Evolutionary conservation across 345 rosid species (phyloP), one percentile per base, ranked within the genome.

Genomic region (Mercurialis annua): DNA sequence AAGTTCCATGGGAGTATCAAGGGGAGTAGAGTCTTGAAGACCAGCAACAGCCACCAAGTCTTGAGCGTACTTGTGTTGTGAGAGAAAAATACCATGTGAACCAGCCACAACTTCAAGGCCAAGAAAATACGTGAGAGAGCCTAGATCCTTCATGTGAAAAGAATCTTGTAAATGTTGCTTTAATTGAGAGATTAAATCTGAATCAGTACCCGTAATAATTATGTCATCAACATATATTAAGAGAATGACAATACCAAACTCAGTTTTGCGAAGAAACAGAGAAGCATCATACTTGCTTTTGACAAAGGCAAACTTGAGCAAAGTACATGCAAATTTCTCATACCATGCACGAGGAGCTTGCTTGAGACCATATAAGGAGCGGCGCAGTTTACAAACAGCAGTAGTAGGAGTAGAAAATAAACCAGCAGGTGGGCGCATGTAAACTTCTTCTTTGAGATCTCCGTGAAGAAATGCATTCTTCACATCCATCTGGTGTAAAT

Each of bases 71-170:
- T 65, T 65, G 12, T 33, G 29, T 51, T 49, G 47, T 15, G n/a
- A 14, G 26, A 50, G 9, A 33, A 36, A 53, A 34, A 31, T 33
- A 20, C 29, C 27, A 31, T 8, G 18, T 12, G 47, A 16, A 9
- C 26, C 33, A 24, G 31, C 17, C 24, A 10, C 6, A 27, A 23
- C 14, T 14, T 53, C 3, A 8, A 53, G 6, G 15, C 33, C 55
- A 10, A 44, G 18, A 20, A 52, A 50, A 29, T 65, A 51, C 0
- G 69, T 30, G 16, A 66, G 59, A 26, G 30, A 36, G 17, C 49
- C 61, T 2, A 66, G 34, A 20, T 66, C 18, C 26, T 66, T 66
- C 46, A 51, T 64, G 16, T 26, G 54, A 64, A 64, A 64, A 14
- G 17, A 46, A 14, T 2, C 44, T 5, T 43, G 9, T 3, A 63